A percentile compares a stretch with the other conserved stretches of the same genome.
phyloP scores from a whole-genome alignment of 2,329 filamentous ascomycete species.

The Zymoseptoria ardabiliae region DNA sequence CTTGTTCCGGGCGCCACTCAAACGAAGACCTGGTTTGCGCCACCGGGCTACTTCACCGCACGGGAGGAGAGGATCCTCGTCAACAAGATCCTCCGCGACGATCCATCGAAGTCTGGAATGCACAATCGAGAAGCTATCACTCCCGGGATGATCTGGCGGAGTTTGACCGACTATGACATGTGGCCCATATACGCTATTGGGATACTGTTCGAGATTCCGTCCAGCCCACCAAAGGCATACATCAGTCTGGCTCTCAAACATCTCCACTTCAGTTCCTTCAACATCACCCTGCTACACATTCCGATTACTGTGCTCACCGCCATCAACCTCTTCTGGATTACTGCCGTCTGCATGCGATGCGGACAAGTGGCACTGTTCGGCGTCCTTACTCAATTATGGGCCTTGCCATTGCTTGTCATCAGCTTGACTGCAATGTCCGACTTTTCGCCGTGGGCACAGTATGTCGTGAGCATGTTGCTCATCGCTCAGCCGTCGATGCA shows the following conservation, averaged over 20 bases:
- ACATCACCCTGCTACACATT: slow-evolving; percentile 37
- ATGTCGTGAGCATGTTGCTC: slow-evolving; percentile 33
- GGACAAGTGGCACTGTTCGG: too few relatives aligned
- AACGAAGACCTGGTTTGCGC: slow-evolving; percentile 54
- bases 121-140: slow-evolving; percentile 52
- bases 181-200: slow-evolving; percentile 50
- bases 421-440: slow-evolving; percentile 30
- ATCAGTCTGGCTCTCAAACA: slow-evolving; percentile 34
- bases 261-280: slow-evolving; percentile 36
- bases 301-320: slow-evolving; percentile 44
- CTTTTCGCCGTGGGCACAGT: slow-evolving; percentile 31
- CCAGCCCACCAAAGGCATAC: slow-evolving; percentile 32
- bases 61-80: slow-evolving; percentile 57
- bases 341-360: too few relatives aligned
- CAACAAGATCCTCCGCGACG: slow-evolving; percentile 55
- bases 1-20: slow-evolving; percentile 55
- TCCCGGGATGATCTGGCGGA: slow-evolving; percentile 42
- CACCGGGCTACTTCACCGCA: slow-evolving; percentile 55
- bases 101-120: slow-evolving; percentile 55
- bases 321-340: slow-evolving; percentile 27
- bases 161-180: slow-evolving; percentile 50
- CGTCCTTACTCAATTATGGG: slow-evolving; percentile 20
- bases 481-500: slow-evolving; percentile 41
- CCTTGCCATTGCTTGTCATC: slow-evolving; percentile 35
- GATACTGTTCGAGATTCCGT: slow-evolving; percentile 15